Conservation (phyloP, 495 filamentous ascomycete genomes). For the Lophiotrema nucula region DNA sequence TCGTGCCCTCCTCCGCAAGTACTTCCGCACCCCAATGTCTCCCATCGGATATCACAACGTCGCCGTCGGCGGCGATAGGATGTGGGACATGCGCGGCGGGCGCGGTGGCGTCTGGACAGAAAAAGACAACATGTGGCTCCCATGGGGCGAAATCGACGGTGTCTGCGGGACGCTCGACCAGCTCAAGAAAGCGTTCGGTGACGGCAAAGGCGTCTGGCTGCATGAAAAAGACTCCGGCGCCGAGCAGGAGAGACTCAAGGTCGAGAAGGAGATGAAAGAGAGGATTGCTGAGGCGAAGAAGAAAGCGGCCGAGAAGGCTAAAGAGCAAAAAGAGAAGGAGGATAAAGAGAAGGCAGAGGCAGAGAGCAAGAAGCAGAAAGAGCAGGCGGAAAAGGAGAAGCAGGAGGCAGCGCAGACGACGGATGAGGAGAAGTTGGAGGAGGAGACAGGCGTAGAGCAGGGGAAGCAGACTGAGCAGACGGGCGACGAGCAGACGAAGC, state of each 20-base stretch:
- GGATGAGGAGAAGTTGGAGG: slow-evolving; percentile 3
- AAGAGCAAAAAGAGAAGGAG: slow-evolving; percentile 36
- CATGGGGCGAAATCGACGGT: slow-evolving; percentile 46
- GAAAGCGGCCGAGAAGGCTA: slow-evolving; percentile 46
- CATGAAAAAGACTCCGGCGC: slow-evolving; percentile 23
- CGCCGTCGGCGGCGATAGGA: slow-evolving; percentile 50
- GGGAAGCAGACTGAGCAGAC: not conserved
- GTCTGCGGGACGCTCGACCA: slow-evolving; percentile 52
- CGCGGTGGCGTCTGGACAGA: slow-evolving; percentile 62
- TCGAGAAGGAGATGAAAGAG: slow-evolving; percentile 11
- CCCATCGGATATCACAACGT: slow-evolving; percentile 48
- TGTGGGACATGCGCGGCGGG: slow-evolving; percentile 57
- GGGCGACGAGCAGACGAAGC: not conserved
- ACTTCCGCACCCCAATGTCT: slow-evolving; percentile 44
- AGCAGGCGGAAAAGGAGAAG: slow-evolving; percentile 5
- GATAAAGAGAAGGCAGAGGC: slow-evolving; percentile 33
- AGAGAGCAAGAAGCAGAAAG: not conserved
- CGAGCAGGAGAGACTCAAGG: slow-evolving; percentile 3
- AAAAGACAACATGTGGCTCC: slow-evolving; percentile 50
- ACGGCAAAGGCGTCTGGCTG: slow-evolving; percentile 35
- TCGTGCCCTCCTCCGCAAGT: slow-evolving; percentile 30
- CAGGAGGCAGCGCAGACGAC: not conserved
- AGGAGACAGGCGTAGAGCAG: slow-evolving; percentile 2
- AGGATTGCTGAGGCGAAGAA: slow-evolving; percentile 45
- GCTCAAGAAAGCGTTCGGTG: slow-evolving; percentile 47